These are phyloP conservation scores for Hypoxylon sp. DNA, from an alignment of 2,329 filamentous ascomycete genomes.

Conservation along the genomic window DNA sequence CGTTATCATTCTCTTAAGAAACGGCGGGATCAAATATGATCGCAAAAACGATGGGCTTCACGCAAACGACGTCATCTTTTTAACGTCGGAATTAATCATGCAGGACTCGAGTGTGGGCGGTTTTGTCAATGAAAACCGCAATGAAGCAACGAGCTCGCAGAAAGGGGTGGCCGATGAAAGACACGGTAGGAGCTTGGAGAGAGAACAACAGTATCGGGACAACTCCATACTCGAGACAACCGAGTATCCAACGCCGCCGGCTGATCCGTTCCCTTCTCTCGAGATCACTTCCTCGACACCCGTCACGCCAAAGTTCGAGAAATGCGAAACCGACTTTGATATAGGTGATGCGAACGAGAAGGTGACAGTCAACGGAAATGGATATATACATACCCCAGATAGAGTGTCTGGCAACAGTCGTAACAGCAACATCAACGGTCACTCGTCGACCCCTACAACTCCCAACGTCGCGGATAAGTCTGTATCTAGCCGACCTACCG, in stretches of 20 bases:
- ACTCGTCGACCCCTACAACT: constrained; percentile 18
- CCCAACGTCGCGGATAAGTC: constrained; percentile 30
- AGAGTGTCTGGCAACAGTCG: constrained; percentile 14
- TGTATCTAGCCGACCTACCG: constrained; percentile 19
- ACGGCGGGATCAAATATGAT: constrained; percentile 7
- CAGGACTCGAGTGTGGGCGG: constrained; percentile 21
- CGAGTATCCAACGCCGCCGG: constrained; percentile 37
- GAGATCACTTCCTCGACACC: constrained; percentile 47
- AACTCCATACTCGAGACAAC: constrained; percentile 24
- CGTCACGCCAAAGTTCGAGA: constrained; percentile 32
- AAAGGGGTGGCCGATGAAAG: constrained; percentile 38
- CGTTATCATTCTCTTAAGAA: constrained; percentile 1
- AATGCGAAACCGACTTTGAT: constrained; percentile 10
- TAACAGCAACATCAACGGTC: constrained; percentile 16
- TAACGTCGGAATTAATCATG: constrained; percentile 35
- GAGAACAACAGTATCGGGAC: constrained; percentile 30
- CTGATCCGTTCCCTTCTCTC: constrained; percentile 47
- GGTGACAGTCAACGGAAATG: constrained; percentile 21
- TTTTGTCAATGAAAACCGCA: constrained; percentile 1
- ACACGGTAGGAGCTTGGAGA: constrained; percentile 43
- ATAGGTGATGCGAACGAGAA: constrained; percentile 10
- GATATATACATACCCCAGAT: constrained; percentile 14
- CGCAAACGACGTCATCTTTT: constrained; percentile 29
- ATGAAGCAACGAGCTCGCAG: not conserved
- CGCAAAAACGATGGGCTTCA: constrained; percentile 31